A percentile compares a stretch with the other conserved stretches of the same genome.
These are phyloP conservation scores for Phoenix dactylifera DNA, from an alignment of 176 grass and related monocot species.

Conservation along the genomic window DNA sequence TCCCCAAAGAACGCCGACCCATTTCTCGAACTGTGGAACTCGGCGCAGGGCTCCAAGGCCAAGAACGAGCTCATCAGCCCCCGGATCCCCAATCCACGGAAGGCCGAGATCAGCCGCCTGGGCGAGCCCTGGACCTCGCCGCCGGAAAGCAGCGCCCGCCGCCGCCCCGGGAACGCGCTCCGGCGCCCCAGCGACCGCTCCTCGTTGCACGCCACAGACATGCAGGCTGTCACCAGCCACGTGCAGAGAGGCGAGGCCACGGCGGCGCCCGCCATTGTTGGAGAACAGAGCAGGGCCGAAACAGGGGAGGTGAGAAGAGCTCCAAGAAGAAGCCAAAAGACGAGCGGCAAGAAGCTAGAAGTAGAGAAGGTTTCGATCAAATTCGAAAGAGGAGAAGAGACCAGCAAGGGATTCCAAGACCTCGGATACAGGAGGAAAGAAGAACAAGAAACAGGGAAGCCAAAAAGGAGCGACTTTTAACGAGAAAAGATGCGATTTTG, in stretches of 20 bases:
- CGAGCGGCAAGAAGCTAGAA: too few species aligned
- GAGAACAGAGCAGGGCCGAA: too few species aligned
- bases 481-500: too few species aligned
- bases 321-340: too few species aligned
- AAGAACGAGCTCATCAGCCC: not conserved
- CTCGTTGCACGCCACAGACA: conserved; percentile 38
- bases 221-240: conserved; percentile 65
- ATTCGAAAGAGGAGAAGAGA: too few species aligned
- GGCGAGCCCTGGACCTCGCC: conserved; percentile 11
- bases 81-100: not conserved
- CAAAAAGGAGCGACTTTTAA: too few species aligned
- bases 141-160: conserved; percentile 29
- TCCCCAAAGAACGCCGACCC: not conserved
- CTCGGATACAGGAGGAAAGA: conserved; percentile 2
- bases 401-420: not conserved
- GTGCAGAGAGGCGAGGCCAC: conserved; percentile 56
- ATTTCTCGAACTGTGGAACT: not conserved
- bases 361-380: too few species aligned
- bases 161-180: not conserved
- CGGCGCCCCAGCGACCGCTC: conserved; percentile 12
- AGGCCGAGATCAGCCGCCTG: conserved; percentile 4
- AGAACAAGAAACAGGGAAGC: too few species aligned
- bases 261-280: conserved; percentile 26
- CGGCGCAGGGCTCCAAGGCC: not conserved
- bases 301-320: too few species aligned